These are phyloP conservation scores for Daldinia sp. DNA, from an alignment of 2,329 filamentous ascomycete species.

Conservation along the genomic window DNA sequence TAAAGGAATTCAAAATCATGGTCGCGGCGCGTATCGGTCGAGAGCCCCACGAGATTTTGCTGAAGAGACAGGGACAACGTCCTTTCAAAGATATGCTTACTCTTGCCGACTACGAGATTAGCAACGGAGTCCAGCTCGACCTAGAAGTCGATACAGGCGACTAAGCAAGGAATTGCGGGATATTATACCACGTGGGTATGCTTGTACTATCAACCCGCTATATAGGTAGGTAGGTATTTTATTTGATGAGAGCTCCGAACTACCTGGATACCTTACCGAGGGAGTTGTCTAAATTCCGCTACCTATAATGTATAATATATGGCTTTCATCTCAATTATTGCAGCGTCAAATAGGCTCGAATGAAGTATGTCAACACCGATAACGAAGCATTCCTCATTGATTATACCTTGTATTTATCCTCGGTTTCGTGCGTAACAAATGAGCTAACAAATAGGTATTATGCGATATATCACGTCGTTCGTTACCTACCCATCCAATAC, in stretches of 20 bases:
- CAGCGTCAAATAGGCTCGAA: not conserved
- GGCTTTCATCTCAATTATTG: not conserved
- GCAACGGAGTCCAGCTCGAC: conserved; percentile 80
- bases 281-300: no score
- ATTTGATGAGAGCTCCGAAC: not conserved
- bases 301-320: not conserved
- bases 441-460: not conserved
- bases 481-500: not conserved
- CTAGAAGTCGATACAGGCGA: conserved; percentile 69
- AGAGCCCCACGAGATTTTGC: conserved; percentile 87
- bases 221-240: no score
- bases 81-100: conserved; percentile 93
- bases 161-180: conserved; percentile 47
- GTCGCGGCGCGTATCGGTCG: conserved; percentile 89
- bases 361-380: not conserved
- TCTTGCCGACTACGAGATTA: conserved; percentile 91
- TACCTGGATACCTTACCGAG: no score
- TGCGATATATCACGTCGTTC: not conserved
- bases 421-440: no score
- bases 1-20: conserved; percentile 89
- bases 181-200: not conserved
- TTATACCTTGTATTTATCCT: no score
- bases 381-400: not conserved
- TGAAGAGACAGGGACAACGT: conserved; percentile 90
- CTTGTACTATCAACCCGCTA: not conserved